Conservation (phyloP, 331 rosid species). For the Saraca asoca region DNA sequence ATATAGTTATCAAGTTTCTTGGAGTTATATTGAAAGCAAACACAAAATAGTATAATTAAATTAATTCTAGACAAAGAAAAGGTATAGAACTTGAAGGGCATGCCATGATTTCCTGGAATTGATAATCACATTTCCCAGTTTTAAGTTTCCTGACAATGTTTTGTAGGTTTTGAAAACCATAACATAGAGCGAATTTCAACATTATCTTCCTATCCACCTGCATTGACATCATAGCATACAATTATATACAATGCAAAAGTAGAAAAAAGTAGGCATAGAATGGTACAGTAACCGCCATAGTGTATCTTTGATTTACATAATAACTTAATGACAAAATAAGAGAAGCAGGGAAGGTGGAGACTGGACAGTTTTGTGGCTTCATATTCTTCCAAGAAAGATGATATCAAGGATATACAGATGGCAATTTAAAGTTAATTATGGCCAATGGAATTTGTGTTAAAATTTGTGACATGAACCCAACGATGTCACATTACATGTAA, state of each 20-base stretch:
- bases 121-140: conserved; percentile 78
- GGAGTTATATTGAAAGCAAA: not conserved
- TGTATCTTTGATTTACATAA: not conserved
- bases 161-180: conserved; percentile 93
- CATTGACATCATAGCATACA: no score
- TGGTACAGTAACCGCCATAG: not conserved
- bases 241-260: conserved; percentile 15
- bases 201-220: conserved; percentile 83
- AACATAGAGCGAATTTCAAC: conserved; percentile 80
- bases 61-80: no score
- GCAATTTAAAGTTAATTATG: not conserved
- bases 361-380: no score
- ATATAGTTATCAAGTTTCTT: conserved; percentile 13
- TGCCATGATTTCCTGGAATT: conserved; percentile 93
- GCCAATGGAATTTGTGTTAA: not conserved
- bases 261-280: conserved; percentile 24
- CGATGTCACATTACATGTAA: not conserved
- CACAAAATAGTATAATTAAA: not conserved
- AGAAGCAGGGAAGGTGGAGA: not conserved
- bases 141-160: conserved; percentile 77
- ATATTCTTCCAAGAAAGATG: conserved; percentile 2
- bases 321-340: conserved; percentile 8
- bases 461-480: not conserved
- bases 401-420: conserved; percentile 6
- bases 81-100: conserved; percentile 81